A percentile compares a stretch with the other conserved stretches of the same genome.
Evolutionary conservation across 306 rosid genomes (phyloP).

Genomic region (Aeschynomene evenia): DNA sequence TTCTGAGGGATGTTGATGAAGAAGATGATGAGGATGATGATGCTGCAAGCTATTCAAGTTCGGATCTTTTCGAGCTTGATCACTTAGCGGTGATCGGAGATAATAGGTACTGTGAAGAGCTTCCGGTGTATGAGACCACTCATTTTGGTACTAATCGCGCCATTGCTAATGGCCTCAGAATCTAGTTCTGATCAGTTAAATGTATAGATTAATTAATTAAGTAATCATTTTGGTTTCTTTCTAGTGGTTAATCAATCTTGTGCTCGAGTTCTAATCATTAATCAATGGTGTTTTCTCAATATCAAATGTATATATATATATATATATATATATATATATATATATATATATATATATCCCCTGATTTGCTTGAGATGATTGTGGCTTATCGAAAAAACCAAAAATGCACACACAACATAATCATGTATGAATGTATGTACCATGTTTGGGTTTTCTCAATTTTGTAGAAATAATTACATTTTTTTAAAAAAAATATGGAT

Average conservation of each 20-base stretch:
- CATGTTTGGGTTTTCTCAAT: background rate
- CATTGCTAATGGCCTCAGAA: conserved; percentile 56
- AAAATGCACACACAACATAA: too few relatives aligned
- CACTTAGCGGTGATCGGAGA: conserved; percentile 50
- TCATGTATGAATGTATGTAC: too few relatives aligned
- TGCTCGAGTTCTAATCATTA: background rate
- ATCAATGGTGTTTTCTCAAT: background rate
- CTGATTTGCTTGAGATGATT: background rate
- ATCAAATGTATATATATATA: background rate
- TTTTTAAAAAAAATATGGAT: too few relatives aligned
- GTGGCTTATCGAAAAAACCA: background rate
- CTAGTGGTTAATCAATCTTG: background rate
- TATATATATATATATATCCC: too few relatives aligned
- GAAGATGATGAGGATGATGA: conserved; percentile 46
- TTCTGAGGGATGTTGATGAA: conserved; percentile 31
- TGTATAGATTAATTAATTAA: conserved; percentile 8
- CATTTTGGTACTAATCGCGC: conserved; percentile 59
- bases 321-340: too few relatives aligned
- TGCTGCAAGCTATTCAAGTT: conserved; percentile 76
- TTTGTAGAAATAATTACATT: background rate
- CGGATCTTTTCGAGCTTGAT: conserved; percentile 95
- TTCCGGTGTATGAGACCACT: conserved; percentile 91
- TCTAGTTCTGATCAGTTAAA: conserved; percentile 28
- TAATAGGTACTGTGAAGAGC: conserved; percentile 62
- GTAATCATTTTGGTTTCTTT: background rate